These are phyloP conservation scores for Geotrichum siamense DNA, from an alignment of 1,139 yeast genomes.

Conservation along the genomic window DNA sequence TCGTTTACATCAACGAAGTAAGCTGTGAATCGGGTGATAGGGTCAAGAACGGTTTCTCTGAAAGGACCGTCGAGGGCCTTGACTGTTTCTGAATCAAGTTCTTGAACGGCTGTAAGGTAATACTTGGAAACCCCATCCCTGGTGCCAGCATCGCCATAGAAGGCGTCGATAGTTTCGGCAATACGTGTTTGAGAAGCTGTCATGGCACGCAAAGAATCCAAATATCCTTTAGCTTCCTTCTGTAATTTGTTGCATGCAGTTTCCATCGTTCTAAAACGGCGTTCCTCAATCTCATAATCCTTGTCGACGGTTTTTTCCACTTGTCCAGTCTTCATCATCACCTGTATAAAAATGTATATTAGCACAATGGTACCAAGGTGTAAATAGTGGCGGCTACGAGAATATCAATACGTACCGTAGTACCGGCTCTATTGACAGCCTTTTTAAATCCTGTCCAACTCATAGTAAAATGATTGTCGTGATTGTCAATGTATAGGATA, in stretches of 20 bases:
- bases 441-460: conserved; percentile 97
- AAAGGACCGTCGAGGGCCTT: conserved; percentile 95
- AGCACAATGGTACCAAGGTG: neutral
- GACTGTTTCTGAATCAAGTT: conserved; percentile 88
- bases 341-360: conserved; percentile 26
- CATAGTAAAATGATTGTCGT: conserved; percentile 42
- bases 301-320: conserved; percentile 90
- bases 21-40: conserved; percentile 76
- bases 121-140: conserved; percentile 71
- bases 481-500: neutral
- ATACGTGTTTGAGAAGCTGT: conserved; percentile 94
- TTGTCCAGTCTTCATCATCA: conserved; percentile 63
- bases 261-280: conserved; percentile 71
- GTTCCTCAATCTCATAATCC: conserved; percentile 87
- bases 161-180: conserved; percentile 90
- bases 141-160: conserved; percentile 86
- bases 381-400: no score
- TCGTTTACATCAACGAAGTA: conserved; percentile 88
- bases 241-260: conserved; percentile 77
- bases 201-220: conserved; percentile 83
- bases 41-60: conserved; percentile 91
- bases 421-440: conserved; percentile 95
- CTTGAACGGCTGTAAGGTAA: conserved; percentile 81
- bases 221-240: conserved; percentile 87
- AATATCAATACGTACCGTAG: conserved; percentile 44